phyloP scores from a whole-genome alignment of 2,329 filamentous ascomycete genomes.

The Rhynchosporium agropyri region DNA sequence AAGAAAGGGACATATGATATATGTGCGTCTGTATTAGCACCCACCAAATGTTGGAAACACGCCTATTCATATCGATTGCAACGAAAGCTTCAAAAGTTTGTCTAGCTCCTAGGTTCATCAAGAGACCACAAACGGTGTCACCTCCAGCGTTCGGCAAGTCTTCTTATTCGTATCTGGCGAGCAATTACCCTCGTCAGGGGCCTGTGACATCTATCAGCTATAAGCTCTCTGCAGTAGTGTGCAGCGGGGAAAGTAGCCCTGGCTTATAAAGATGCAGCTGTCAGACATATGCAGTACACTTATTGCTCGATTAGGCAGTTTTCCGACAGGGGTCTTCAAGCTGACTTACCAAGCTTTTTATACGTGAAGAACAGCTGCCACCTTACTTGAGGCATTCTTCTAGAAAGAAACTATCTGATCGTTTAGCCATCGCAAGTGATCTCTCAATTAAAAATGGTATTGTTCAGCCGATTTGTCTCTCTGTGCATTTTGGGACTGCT shows the following conservation, averaged over 20 bases:
- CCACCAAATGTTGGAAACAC: not conserved
- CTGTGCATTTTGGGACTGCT: conserved; percentile 6
- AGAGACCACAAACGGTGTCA: conserved; percentile 6
- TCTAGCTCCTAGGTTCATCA: not conserved
- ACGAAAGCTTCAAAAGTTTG: conserved; percentile 2
- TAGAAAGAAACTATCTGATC: too few relatives aligned
- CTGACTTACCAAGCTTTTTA: conserved; percentile 8
- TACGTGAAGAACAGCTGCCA: not conserved
- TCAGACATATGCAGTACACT: not conserved
- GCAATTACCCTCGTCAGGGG: not conserved
- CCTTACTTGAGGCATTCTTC: not conserved
- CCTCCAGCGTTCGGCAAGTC: conserved; percentile 1
- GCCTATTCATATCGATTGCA: conserved; percentile 7
- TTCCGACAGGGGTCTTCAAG: conserved; percentile 11
- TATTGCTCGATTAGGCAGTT: conserved; percentile 3
- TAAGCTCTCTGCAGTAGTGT: not conserved
- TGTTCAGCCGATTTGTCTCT: not conserved
- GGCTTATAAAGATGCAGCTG: not conserved
- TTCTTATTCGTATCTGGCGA: conserved; percentile 10
- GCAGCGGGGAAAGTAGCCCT: conserved; percentile 8
- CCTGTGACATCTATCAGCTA: not conserved
- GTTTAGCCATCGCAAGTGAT: not conserved
- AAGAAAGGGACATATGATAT: too few relatives aligned
- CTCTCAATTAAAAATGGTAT: not conserved
- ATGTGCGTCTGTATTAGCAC: too few relatives aligned